A percentile compares a stretch with the other conserved stretches of the same genome.
Evolutionary conservation across 1,284 basidiomycete genomes (phyloP).

Genomic region (Ganoderma multipileum): DNA sequence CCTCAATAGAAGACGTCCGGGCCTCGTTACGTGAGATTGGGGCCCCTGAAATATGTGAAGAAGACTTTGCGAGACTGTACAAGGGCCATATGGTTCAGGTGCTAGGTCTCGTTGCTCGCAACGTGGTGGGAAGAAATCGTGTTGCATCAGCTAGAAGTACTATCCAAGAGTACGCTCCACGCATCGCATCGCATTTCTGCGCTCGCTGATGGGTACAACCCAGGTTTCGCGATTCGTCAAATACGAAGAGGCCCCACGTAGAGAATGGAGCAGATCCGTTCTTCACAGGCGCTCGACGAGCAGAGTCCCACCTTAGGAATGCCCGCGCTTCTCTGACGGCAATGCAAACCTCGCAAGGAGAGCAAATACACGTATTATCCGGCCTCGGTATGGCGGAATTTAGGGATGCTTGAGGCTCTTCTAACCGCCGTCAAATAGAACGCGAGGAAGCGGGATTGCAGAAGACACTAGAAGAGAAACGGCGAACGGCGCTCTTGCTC

Average conservation of each 20-base stretch:
- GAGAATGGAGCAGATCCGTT: constrained; percentile 15
- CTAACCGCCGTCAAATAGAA: constrained; percentile 12
- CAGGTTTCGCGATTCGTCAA: constrained; percentile 5
- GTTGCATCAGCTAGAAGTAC: constrained; percentile 9
- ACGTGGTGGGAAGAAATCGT: constrained; percentile 23
- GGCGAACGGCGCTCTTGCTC: constrained; percentile 18
- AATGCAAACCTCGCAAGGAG: constrained; percentile 4
- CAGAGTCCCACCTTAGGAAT: constrained; percentile 18
- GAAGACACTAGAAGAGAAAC: constrained; percentile 18
- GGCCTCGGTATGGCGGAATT: constrained; percentile 1
- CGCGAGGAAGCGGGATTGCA: constrained; percentile 16
- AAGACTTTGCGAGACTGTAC: constrained; percentile 28
- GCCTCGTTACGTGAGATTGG: not conserved
- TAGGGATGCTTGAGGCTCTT: too few relatives aligned
- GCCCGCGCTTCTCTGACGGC: constrained; percentile 15
- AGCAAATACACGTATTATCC: not conserved
- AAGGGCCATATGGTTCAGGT: constrained; percentile 30
- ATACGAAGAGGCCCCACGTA: not conserved
- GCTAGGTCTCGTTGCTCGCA: constrained; percentile 22
- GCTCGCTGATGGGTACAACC: not conserved
- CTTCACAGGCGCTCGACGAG: constrained; percentile 12
- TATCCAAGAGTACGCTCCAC: constrained; percentile 25
- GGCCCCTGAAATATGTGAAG: not conserved
- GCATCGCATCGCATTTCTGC: not conserved
- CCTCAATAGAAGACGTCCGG: not conserved